Base-by-base conservation (phyloP, 805 yeast species). In the Candida nemodendra region DNA sequence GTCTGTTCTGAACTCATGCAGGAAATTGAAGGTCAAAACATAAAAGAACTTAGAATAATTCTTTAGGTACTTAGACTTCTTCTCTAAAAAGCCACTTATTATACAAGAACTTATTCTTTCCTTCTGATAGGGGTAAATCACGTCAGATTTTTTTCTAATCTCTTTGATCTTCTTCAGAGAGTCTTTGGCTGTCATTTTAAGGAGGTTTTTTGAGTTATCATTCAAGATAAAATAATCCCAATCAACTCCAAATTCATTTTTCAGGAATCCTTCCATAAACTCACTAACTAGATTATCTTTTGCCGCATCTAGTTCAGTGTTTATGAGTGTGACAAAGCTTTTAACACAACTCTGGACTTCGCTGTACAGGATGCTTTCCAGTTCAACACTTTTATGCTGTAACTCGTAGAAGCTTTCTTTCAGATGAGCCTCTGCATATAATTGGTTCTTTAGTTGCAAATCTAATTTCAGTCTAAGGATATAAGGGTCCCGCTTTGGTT, bases 141-240 rank as follows among this genome's bases (percentile, higher is more conserved):
- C 62, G 45, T 79, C 81, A 2, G 78, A 62, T 32, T 77, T 58
- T 42, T 71, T 74, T 40, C 79, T 58, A 19, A 67, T 61, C 30
- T 59, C 57, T 21, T 72, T 74, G n/a, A 27, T 30, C 22, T 54
- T 59, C 18, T 30, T 9, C 18, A 58, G 18, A 7, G 63, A 56
- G 13, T 52, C 56, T 12, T 50, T 48, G 7, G 63, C 53, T 12
- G 65, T 45, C 4, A 73, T 56, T 41, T 64, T 65, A 22, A 74
- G 41, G 34, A 76, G 66, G 39, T 68, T 64, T 19, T 63, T 66
- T 19, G 67, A 66, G 32, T 62, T 61, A 31, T 66, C 64, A 40
- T 74, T 65, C 30, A 65, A 51, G 34, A 82, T 77, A 44, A 80
- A 81, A 34, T 74, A 74, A 53, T 81, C 84, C 88, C 88, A 82